Percentiles rank a stretch among this genome's conserved stretches.
Evolutionary conservation across 78 protist genomes (phyloP).

Genomic region (Dictyostelium brefeldianum): DNA sequence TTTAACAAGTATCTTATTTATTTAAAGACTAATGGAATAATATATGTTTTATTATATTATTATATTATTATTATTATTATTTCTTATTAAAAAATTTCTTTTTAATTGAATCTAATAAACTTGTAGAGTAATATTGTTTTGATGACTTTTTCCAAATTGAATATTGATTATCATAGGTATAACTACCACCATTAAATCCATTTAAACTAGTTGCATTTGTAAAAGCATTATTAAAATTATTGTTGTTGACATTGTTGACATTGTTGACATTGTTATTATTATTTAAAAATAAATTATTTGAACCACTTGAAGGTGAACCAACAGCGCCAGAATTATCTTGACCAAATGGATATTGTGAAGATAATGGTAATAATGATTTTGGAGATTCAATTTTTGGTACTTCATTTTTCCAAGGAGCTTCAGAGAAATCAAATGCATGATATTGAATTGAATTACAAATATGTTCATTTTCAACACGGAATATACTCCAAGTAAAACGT

Average conservation of each 20-base stretch:
- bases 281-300: neutral
- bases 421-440: slow-evolving; percentile 67
- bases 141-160: slow-evolving; percentile 41
- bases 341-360: neutral
- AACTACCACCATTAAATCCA: neutral
- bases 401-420: slow-evolving; percentile 64
- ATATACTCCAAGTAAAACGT: slow-evolving; percentile 58
- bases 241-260: neutral
- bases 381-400: neutral
- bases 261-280: neutral
- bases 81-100: neutral
- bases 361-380: neutral
- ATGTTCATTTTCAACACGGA: slow-evolving; percentile 63
- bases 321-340: neutral
- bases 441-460: slow-evolving; percentile 48
- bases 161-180: slow-evolving; percentile 15
- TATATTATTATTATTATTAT: no score
- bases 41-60: no score
- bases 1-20: no score
- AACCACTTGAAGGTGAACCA: neutral
- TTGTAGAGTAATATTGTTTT: slow-evolving; percentile 38
- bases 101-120: slow-evolving; percentile 28
- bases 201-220: neutral
- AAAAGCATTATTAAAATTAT: neutral
- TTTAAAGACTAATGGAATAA: no score